phyloP scores from a whole-genome alignment of 257 asterid genomes.

The Cinchona pubescens region DNA sequence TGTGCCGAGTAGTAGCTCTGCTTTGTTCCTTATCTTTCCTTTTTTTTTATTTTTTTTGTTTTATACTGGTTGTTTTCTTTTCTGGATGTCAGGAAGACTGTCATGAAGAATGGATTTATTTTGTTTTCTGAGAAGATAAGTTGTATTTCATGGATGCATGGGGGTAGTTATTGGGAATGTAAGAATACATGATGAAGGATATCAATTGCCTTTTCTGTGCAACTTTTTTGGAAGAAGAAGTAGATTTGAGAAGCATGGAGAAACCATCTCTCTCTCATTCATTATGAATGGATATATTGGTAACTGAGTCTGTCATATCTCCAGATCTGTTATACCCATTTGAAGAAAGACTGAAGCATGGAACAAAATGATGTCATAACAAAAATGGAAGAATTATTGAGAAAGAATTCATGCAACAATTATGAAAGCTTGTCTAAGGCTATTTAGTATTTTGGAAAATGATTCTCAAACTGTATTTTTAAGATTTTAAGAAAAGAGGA shows the following conservation, averaged over 20 bases:
- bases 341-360: not conserved
- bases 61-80: not conserved
- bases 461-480: too few species aligned
- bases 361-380: not conserved
- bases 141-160: too few species aligned
- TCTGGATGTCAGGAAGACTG: too few species aligned
- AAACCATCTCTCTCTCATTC: not conserved
- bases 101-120: too few species aligned
- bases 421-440: too few species aligned
- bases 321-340: not conserved
- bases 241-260: not conserved
- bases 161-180: not conserved
- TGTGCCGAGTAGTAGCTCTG: not conserved
- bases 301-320: not conserved
- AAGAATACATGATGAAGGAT: not conserved
- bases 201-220: not conserved
- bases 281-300: not conserved
- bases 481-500: too few species aligned
- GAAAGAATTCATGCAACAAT: too few species aligned
- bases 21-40: too few species aligned
- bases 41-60: not conserved
- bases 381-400: too few species aligned
- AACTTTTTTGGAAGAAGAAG: not conserved
- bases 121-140: too few species aligned
- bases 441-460: too few species aligned